Conservation (phyloP, 768 basidiomycete species). For the Auriscalpium microsporum region DNA sequence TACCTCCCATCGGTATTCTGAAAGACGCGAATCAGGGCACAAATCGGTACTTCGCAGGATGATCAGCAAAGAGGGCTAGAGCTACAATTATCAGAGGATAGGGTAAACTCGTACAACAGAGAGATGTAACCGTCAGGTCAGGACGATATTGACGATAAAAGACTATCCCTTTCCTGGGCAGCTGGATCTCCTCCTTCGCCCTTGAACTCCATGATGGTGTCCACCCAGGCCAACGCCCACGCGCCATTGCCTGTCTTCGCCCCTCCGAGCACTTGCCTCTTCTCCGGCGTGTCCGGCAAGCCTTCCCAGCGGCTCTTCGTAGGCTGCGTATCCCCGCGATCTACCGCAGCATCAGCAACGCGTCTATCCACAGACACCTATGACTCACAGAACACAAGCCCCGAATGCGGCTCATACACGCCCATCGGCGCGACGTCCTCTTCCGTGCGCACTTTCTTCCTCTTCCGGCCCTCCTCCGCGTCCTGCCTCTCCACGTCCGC, state of each 20-base stretch:
- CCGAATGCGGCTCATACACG: constrained; percentile 77
- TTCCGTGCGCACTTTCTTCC: constrained; percentile 11
- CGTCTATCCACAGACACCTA: background rate
- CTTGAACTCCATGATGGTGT: constrained; percentile 37
- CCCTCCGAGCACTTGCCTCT: constrained; percentile 50
- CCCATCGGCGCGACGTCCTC: constrained; percentile 43
- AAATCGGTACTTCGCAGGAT: no score
- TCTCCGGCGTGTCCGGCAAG: constrained; percentile 36
- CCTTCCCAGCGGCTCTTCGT: constrained; percentile 53
- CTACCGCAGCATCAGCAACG: constrained; percentile 28
- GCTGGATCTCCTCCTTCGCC: background rate
- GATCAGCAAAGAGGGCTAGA: no score
- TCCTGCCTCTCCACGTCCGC: constrained; percentile 17
- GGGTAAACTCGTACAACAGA: no score
- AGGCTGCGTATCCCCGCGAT: constrained; percentile 74
- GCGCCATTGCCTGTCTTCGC: constrained; percentile 70
- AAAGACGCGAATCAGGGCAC: no score
- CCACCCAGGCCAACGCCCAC: constrained; percentile 77
- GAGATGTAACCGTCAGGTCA: no score
- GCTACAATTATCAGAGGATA: no score
- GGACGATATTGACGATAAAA: background rate
- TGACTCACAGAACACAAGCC: constrained; percentile 61
- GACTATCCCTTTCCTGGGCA: background rate
- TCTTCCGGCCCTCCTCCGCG: constrained; percentile 17
- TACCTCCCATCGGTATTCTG: no score